A percentile compares a stretch with the other conserved stretches of the same genome.
Conservation (phyloP, 176 grass and related monocot species). For the Avena eriantha region DNA sequence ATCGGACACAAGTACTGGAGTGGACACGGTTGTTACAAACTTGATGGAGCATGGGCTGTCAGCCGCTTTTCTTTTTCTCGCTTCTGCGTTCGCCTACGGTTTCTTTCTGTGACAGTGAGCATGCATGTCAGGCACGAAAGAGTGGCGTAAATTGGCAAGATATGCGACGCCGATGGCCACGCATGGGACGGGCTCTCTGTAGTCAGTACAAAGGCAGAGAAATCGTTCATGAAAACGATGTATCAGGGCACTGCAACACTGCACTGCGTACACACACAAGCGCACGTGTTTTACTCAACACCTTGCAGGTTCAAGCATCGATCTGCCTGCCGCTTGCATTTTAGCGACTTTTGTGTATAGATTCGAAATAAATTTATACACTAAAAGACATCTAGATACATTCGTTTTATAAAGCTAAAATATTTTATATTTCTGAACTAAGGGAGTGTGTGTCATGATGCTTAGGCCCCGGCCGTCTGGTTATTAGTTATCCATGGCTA, state of each 20-base stretch:
- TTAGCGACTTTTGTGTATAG: no score
- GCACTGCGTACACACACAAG: no score
- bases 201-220: neutral
- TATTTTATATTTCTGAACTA: no score
- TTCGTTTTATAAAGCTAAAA: no score
- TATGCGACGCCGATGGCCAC: neutral
- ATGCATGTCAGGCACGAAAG: neutral
- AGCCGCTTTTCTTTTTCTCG: no score
- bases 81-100: neutral
- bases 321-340: neutral
- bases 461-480: neutral
- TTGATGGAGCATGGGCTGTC: neutral
- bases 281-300: neutral
- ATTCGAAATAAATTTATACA: no score
- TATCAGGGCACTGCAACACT: neutral
- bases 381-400: no score
- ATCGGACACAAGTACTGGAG: no score
- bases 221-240: neutral
- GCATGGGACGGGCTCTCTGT: neutral
- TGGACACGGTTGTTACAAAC: neutral
- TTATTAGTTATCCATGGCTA: neutral
- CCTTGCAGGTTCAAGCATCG: neutral
- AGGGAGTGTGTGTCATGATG: neutral
- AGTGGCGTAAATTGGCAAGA: neutral
- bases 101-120: neutral